Evolutionary conservation across 2,329 filamentous ascomycete genomes (phyloP), one percentile per base, ranked within the genome.

Genomic region (Fusarium dimerum): DNA sequence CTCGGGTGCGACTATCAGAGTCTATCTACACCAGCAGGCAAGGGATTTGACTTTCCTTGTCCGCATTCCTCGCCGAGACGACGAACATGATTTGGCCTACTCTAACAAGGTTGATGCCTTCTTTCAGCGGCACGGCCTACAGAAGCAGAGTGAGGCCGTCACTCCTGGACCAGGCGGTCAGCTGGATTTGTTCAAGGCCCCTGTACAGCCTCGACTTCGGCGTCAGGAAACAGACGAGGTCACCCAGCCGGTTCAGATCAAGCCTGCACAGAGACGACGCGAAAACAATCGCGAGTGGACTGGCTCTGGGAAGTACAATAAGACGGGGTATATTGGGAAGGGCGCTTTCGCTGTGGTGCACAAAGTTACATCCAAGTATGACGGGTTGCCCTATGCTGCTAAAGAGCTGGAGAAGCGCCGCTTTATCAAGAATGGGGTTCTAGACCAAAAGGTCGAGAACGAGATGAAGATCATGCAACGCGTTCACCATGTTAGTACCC

Each of bases 401-500:
- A 99, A 99, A 70, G 92, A 97, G 71, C 83, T 99, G 5, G 92
- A 97, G 71, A 97, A 97, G 74, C 85, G 89, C 47, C 86, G 87
- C 16, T 96, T 97, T 67, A 90, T 96, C 77, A 96, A 96, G 74
- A 94, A 96, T 63, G 92, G 92, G 3, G 79, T 92, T 17, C 73
- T 96, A 18, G 92, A 96, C 65, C 87, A 92, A 60, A 96, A 95
- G 70, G 88, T 97, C 13, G 90, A 97, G 67, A 97, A 95, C 64
- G 94, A 99, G 74, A 93, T 99, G 87, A 89, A 85, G 60, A 97
- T 99, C 63, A 97, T 99, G 91, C 85, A 88, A 65, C 82, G 80
- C 48, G 82, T 97, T 47, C 78, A 86, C 48, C 94, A 99, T 76
- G 89, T 92, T 76, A 80, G 88, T 63, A 9, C 38, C 18, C 20